phyloP scores from a whole-genome alignment of 768 basidiomycete species.

The Fistulinella prunicolor region DNA sequence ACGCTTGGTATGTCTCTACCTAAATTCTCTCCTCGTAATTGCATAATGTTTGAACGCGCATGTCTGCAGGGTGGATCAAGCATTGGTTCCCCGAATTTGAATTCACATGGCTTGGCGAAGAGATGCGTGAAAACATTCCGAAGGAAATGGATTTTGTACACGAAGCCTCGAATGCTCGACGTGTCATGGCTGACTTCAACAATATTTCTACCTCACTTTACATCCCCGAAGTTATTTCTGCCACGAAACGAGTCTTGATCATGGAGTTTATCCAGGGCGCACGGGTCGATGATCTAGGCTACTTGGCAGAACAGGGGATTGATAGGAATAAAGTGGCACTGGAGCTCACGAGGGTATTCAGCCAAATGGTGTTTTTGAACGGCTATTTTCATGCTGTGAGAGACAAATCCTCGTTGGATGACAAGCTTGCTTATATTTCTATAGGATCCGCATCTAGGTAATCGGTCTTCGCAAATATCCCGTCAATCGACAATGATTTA shows the following conservation, averaged over 20 bases:
- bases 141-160: slow-evolving; percentile 94
- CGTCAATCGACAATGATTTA: slow-evolving; percentile 3
- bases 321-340: slow-evolving; percentile 92
- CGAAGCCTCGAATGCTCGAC: slow-evolving; percentile 84
- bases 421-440: slow-evolving; percentile 14
- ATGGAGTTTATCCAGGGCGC: slow-evolving; percentile 96
- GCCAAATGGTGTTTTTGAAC: slow-evolving; percentile 92
- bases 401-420: slow-evolving; percentile 6
- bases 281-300: slow-evolving; percentile 83
- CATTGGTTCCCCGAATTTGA: slow-evolving; percentile 95
- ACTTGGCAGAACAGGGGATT: slow-evolving; percentile 76
- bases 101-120: slow-evolving; percentile 88
- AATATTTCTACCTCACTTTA: slow-evolving; percentile 76
- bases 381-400: slow-evolving; percentile 86
- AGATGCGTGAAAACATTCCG: slow-evolving; percentile 90
- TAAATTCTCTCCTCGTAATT: neutral
- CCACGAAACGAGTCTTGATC: slow-evolving; percentile 80
- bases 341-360: slow-evolving; percentile 88
- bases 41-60: neutral
- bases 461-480: neutral
- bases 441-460: slow-evolving; percentile 87
- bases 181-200: slow-evolving; percentile 67
- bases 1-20: slow-evolving; percentile 50
- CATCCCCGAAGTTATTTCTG: slow-evolving; percentile 78
- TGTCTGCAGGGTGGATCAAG: slow-evolving; percentile 70